Base-by-base conservation (phyloP, 2,329 filamentous ascomycete species). In the Cercospora zeina region DNA sequence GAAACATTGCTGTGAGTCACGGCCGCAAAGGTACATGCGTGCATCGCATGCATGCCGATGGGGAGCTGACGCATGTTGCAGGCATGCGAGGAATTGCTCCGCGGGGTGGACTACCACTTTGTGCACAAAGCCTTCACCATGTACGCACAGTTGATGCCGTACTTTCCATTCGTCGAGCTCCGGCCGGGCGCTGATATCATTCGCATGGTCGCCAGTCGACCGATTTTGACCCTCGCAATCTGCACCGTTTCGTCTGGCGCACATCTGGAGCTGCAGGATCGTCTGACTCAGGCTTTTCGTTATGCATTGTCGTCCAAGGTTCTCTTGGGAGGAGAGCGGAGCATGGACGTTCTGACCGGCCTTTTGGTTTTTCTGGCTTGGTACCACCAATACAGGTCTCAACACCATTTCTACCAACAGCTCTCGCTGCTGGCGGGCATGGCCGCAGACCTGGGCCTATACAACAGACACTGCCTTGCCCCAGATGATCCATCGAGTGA, bases 141-240 rank as follows among this genome's bases (percentile, higher is more conserved):
- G 19, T 72, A 70, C 47, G 62, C 65, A n/a, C 64, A 67, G 39
- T 58, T 70, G 24, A 61, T 51, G 9, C 50, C 57, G 3, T 58
- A 65, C 24, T 72, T 71, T 42, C 71, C 70, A 0, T 72, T 71
- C 63, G 59, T 71, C 30, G 63, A 67, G 30, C 47, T 72, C 27
- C 61, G 50, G 19, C 67, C 60, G 9, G 66, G 45, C n/a, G 64
- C 62, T 53, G 64, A 65, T 21, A 53, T 61, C 21, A 59, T 65
- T 11, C 27, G 57, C 34, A 70, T 70, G 70, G 62, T 68, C 14
- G 60, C 64, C 3, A 58, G 59, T 24, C 62, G 67, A 30, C 70
- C 71, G 4, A 16, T 69, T 1, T 64, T 69, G 37, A 68, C 68
- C 11, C 54, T 71, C 4, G 69, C 70, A 7, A 68, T 72, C n/a